Base-by-base conservation (phyloP, 148 eudicot genomes). In the Heliamphora exappendiculata region DNA sequence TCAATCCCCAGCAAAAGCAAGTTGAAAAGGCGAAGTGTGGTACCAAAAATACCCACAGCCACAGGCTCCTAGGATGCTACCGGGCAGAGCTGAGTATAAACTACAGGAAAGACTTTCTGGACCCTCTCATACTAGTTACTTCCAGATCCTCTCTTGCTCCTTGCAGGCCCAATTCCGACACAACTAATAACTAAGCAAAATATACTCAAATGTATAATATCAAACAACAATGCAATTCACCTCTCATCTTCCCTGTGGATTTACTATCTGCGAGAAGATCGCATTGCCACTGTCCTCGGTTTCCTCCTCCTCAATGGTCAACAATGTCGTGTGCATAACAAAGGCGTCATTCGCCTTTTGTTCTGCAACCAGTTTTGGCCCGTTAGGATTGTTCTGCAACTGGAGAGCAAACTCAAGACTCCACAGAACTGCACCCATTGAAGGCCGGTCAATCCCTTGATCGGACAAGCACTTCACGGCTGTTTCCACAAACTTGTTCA, bases 391-490 rank as follows among this genome's bases (percentile, higher is more conserved):
- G 4, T 49, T 49, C 26, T 72, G 81, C 3, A 78, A 57, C 42
- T 78, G 76, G 65, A 78, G 12, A 17, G 81, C 81, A 73, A 51
- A 78, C 72, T 78, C 81, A 28, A 78, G 72, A 55, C 39, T 72
- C 77, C 81, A 73, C 1, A 78, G 33, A 1, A 73, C 65, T 24
- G 55, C 31, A 10, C 45, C 67, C 81, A 78, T 78, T 7, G 76
- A 64, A 11, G 81, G 81, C 42, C 81, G 76, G 11, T 78, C 63
- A 26, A 64, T 78, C 64, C 81, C 77, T 10, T 65, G 54, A 73
- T 78, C 77, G 0, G 67, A 9, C 55, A 78, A 41, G 54, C 81
- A 72, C 22, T 58, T 78, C 55, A 78, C 69, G 0, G 81, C 76
- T 0, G 63, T 78, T 47, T 72, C 76, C 11, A 65, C 54, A 53